These are phyloP conservation scores for Nannizziopsis arthrosporioides DNA, from an alignment of 2,329 filamentous ascomycete genomes.

Conservation along the genomic window DNA sequence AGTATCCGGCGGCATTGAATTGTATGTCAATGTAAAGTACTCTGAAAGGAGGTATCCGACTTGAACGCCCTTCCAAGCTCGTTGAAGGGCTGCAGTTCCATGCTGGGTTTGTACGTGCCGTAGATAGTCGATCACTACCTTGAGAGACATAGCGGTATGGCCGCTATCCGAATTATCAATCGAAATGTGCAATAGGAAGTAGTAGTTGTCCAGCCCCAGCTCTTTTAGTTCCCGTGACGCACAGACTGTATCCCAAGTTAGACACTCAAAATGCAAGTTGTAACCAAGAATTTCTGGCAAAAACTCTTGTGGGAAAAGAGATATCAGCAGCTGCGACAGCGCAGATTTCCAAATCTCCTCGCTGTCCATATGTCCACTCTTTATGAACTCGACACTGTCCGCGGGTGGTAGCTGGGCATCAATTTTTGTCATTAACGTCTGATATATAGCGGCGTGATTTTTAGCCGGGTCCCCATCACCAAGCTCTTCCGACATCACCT, in stretches of 20 bases:
- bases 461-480: slow-evolving; percentile 39
- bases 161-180: slow-evolving; percentile 42
- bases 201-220: slow-evolving; percentile 35
- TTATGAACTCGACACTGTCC: slow-evolving; percentile 22
- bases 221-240: slow-evolving; percentile 36
- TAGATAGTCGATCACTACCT: slow-evolving; percentile 33
- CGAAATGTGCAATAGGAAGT: slow-evolving; percentile 40
- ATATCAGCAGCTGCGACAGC: slow-evolving; percentile 37
- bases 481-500: slow-evolving; percentile 41
- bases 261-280: slow-evolving; percentile 40
- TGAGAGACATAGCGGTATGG: slow-evolving; percentile 39
- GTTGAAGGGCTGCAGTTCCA: slow-evolving; percentile 22
- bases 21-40: slow-evolving; percentile 8
- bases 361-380: slow-evolving; percentile 20
- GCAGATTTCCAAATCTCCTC: slow-evolving; percentile 34
- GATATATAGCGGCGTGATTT: slow-evolving; percentile 35
- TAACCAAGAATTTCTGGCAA: slow-evolving; percentile 42
- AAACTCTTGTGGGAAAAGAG: slow-evolving; percentile 40
- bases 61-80: slow-evolving; percentile 34
- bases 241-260: slow-evolving; percentile 32
- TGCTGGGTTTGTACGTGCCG: slow-evolving; percentile 8
- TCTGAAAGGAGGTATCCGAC: slow-evolving; percentile 33
- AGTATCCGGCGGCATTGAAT: no score
- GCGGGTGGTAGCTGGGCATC: slow-evolving; percentile 24
- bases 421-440: slow-evolving; percentile 25